phyloP scores from a whole-genome alignment of 2,329 filamentous ascomycete genomes.

The Penicillium aurantiogriseum region DNA sequence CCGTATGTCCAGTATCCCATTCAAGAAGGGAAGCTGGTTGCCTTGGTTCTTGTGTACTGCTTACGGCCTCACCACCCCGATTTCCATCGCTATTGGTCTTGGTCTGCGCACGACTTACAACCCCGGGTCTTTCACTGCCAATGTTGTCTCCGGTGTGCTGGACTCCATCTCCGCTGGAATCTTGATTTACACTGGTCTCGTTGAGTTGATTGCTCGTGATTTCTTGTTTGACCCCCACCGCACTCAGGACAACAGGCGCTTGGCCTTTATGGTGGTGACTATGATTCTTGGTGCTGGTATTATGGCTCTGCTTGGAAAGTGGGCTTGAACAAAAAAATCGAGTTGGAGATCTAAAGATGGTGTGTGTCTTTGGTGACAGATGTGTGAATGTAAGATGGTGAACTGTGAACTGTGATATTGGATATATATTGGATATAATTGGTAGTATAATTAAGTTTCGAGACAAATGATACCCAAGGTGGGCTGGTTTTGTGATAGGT shows the following conservation, averaged over 20 bases:
- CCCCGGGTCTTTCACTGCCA: conserved; percentile 42
- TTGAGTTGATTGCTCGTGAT: conserved; percentile 51
- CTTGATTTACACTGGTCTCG: conserved; percentile 51
- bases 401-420: no score
- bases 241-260: conserved; percentile 38
- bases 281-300: conserved; percentile 43
- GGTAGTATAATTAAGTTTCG: not conserved
- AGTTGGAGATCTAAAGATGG: not conserved
- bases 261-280: conserved; percentile 46
- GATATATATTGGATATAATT: not conserved
- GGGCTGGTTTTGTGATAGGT: not conserved
- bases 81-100: conserved; percentile 50
- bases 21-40: conserved; percentile 46
- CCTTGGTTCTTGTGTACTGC: conserved; percentile 51
- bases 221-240: conserved; percentile 52
- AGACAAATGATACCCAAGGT: not conserved
- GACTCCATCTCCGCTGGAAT: conserved; percentile 52
- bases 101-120: conserved; percentile 48
- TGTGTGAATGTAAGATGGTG: not conserved
- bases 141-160: conserved; percentile 48
- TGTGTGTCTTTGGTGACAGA: not conserved
- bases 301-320: conserved; percentile 54
- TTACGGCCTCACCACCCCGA: conserved; percentile 54
- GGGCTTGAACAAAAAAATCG: conserved; percentile 38
- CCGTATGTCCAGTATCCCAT: conserved; percentile 58